Conservation (phyloP, 2,329 filamentous ascomycete genomes). For the Alternaria gansuensis region DNA sequence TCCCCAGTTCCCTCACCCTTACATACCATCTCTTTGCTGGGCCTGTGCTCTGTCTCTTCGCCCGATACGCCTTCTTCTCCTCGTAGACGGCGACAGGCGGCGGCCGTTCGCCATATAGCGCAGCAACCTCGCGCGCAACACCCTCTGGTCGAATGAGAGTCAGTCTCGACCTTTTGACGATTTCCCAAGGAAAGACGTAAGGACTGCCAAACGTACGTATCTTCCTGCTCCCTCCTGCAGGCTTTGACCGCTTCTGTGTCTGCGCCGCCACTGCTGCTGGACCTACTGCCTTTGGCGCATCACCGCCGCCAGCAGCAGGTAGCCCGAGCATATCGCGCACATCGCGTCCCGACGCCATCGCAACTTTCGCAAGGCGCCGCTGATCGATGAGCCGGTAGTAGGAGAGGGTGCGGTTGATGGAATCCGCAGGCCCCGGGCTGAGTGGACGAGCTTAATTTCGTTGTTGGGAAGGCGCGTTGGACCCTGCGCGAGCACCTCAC, state of each 20-base stretch:
- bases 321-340: slow-evolving; percentile 89
- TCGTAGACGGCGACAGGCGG: slow-evolving; percentile 54
- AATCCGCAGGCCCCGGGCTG: slow-evolving; percentile 37
- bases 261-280: slow-evolving; percentile 22
- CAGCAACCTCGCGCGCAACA: slow-evolving; percentile 54
- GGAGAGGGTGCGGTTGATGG: slow-evolving; percentile 39
- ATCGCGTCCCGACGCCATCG: slow-evolving; percentile 63
- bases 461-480: slow-evolving; percentile 25
- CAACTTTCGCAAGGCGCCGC: slow-evolving; percentile 30
- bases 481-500: slow-evolving; percentile 23
- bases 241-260: slow-evolving; percentile 79
- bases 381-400: slow-evolving; percentile 30
- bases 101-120: slow-evolving; percentile 53
- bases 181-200: slow-evolving; percentile 29
- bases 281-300: slow-evolving; percentile 52
- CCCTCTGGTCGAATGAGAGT: slow-evolving; percentile 45
- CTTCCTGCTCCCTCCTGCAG: slow-evolving; percentile 62
- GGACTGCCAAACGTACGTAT: slow-evolving; percentile 56
- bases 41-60: slow-evolving; percentile 51
- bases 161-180: slow-evolving; percentile 34
- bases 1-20: neutral
- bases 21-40: slow-evolving; percentile 53
- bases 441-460: slow-evolving; percentile 28
- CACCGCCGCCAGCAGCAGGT: slow-evolving; percentile 61
- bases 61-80: slow-evolving; percentile 52